Conservation (phyloP, 2,329 filamentous ascomycete species). For the Claviceps capensis region DNA sequence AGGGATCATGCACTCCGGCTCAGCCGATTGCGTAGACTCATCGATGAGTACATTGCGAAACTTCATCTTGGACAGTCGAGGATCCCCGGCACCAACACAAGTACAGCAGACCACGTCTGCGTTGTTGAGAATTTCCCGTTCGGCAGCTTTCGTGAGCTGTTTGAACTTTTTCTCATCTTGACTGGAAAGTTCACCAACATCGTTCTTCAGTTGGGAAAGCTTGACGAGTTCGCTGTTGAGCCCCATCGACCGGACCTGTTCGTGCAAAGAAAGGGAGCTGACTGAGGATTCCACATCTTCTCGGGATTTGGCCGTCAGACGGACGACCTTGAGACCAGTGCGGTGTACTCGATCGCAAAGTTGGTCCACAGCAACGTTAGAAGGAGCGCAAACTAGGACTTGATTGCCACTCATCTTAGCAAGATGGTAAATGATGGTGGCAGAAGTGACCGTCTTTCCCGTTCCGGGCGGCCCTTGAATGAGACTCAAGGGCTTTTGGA, state of each 20-base stretch:
- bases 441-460: constrained; percentile 96
- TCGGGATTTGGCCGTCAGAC: constrained; percentile 94
- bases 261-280: constrained; percentile 85
- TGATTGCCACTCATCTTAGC: constrained; percentile 91
- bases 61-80: constrained; percentile 90
- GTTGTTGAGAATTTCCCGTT: constrained; percentile 87
- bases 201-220: constrained; percentile 81
- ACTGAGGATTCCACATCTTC: constrained; percentile 99
- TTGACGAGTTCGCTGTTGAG: constrained; percentile 89
- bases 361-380: constrained; percentile 96
- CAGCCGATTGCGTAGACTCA: constrained; percentile 94
- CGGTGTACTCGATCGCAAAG: constrained; percentile 92
- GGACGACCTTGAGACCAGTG: constrained; percentile 90
- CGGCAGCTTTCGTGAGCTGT: constrained; percentile 81
- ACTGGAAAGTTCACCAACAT: constrained; percentile 81
- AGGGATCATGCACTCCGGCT: constrained; percentile 98
- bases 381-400: constrained; percentile 91
- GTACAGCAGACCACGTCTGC: constrained; percentile 98
- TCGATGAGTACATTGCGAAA: constrained; percentile 97
- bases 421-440: constrained; percentile 95
- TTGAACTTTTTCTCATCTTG: constrained; percentile 99
- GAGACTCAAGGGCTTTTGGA: constrained; percentile 85
- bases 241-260: constrained; percentile 95
- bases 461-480: constrained; percentile 96
- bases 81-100: constrained; percentile 92